Evolutionary conservation across 2,329 filamentous ascomycete genomes (phyloP).

Genomic region (Trichoderma atroviride): DNA sequence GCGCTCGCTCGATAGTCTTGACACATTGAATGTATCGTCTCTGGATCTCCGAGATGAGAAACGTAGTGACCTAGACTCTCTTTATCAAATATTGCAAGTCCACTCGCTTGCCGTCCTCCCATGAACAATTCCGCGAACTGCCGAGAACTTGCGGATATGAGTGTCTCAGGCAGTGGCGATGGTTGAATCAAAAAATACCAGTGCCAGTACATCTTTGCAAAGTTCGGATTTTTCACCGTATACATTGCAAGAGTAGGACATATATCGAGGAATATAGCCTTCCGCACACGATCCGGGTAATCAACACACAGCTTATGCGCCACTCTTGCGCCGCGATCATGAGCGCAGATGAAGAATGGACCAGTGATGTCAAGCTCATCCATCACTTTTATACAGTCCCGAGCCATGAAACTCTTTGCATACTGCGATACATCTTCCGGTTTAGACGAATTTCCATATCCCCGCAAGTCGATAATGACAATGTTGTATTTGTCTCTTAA

Average conservation of each 20-base stretch:
- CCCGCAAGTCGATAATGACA: conserved; percentile 52
- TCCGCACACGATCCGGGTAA: conserved; percentile 45
- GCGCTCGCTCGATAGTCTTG: conserved; percentile 60
- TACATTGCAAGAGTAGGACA: conserved; percentile 60
- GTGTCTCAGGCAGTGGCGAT: conserved; percentile 52
- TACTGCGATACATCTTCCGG: conserved; percentile 43
- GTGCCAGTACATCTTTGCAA: conserved; percentile 57
- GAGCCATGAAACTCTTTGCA: conserved; percentile 53
- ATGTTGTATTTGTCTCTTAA: conserved; percentile 47
- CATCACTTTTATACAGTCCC: conserved; percentile 52
- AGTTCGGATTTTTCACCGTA: conserved; percentile 44
- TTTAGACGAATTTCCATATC: conserved; percentile 55
- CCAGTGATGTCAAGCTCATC: conserved; percentile 40
- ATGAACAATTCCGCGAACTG: conserved; percentile 48
- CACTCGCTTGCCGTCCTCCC: conserved; percentile 39
- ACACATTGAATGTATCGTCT: conserved; percentile 52
- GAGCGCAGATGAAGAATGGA: conserved; percentile 54
- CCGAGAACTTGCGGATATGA: conserved; percentile 44
- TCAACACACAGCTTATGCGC: conserved; percentile 57
- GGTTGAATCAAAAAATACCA: conserved; percentile 62
- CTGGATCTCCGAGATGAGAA: conserved; percentile 44
- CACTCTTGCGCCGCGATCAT: conserved; percentile 60
- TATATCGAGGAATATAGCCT: conserved; percentile 53
- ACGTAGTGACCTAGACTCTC: conserved; percentile 47
- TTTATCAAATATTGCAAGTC: conserved; percentile 26